phyloP scores from a whole-genome alignment of 148 eudicot genomes.

The Hydrangea macrophylla region DNA sequence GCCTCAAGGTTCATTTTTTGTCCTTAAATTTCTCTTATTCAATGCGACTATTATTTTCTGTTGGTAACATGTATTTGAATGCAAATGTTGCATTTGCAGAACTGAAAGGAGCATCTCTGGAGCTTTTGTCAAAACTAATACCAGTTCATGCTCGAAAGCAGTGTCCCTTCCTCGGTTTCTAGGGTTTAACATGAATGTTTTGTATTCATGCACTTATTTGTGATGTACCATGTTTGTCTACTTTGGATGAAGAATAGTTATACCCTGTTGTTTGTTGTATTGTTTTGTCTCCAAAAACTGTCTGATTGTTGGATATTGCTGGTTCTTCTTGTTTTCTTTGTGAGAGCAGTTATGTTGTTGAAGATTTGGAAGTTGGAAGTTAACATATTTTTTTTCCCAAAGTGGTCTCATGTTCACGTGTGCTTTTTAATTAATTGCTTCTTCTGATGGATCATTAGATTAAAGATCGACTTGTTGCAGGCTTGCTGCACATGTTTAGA shows the following conservation, averaged over 20 bases:
- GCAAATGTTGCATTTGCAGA: slow-evolving; percentile 12
- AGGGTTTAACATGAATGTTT: slow-evolving; percentile 8
- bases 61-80: not conserved
- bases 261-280: slow-evolving; percentile 1
- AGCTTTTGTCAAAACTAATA: slow-evolving; percentile 25
- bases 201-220: not conserved
- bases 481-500: too few species aligned
- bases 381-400: too few species aligned
- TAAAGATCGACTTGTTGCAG: too few species aligned
- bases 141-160: slow-evolving; percentile 36
- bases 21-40: not conserved
- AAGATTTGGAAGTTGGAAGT: too few species aligned
- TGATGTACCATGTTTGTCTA: slow-evolving; percentile 1
- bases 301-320: not conserved
- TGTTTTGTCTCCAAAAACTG: not conserved
- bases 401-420: too few species aligned
- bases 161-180: slow-evolving; percentile 20
- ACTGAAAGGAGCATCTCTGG: slow-evolving; percentile 30
- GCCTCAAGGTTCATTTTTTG: slow-evolving; percentile 20
- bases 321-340: not conserved
- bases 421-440: too few species aligned
- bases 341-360: too few species aligned
- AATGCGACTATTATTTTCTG: not conserved
- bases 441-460: too few species aligned
- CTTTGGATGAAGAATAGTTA: not conserved